Percentiles rank a stretch among this genome's conserved stretches.
Conservation (phyloP, 805 yeast species). For the Ogataea populi-albae region DNA sequence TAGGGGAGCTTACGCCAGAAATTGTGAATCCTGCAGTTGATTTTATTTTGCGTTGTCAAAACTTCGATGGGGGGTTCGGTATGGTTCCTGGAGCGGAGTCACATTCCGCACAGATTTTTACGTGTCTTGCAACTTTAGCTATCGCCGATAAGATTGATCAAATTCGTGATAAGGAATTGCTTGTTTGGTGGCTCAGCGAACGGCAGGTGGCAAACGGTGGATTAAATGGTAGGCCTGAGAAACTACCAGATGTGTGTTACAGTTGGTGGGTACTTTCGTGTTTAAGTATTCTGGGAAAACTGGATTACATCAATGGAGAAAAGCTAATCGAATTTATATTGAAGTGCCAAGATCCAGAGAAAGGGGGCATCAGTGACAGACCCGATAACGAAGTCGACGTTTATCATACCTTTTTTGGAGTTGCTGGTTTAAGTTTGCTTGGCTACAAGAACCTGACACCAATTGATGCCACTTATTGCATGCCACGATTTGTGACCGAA, state of each 20-base stretch:
- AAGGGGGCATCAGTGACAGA: slow-evolving; percentile 92
- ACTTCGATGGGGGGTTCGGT: slow-evolving; percentile 97
- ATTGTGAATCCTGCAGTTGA: slow-evolving; percentile 56
- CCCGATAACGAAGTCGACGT: slow-evolving; percentile 91
- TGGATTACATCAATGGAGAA: slow-evolving; percentile 73
- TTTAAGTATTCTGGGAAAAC: slow-evolving; percentile 58
- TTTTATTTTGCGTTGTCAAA: slow-evolving; percentile 68
- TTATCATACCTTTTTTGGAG: slow-evolving; percentile 86
- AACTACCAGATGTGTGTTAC: slow-evolving; percentile 95
- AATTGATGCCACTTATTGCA: slow-evolving; percentile 84
- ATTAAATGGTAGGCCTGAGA: slow-evolving; percentile 93
- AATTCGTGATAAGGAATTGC: slow-evolving; percentile 40
- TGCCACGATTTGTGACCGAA: slow-evolving; percentile 54
- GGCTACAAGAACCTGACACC: slow-evolving; percentile 56
- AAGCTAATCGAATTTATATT: slow-evolving; percentile 67
- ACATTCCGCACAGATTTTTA: slow-evolving; percentile 89
- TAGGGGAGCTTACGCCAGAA: slow-evolving; percentile 54
- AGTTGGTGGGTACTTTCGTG: slow-evolving; percentile 96
- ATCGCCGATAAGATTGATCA: slow-evolving; percentile 57
- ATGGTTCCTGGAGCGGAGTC: slow-evolving; percentile 92
- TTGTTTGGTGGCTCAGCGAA: slow-evolving; percentile 88
- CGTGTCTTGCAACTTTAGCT: slow-evolving; percentile 79
- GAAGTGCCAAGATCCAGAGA: slow-evolving; percentile 67
- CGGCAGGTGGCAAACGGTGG: slow-evolving; percentile 89
- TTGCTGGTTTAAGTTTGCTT: slow-evolving; percentile 81